Percentiles rank a stretch among this genome's conserved stretches.
Conservation (phyloP, 73 alveolate genomes). For the Breviolum minutum region DNA sequence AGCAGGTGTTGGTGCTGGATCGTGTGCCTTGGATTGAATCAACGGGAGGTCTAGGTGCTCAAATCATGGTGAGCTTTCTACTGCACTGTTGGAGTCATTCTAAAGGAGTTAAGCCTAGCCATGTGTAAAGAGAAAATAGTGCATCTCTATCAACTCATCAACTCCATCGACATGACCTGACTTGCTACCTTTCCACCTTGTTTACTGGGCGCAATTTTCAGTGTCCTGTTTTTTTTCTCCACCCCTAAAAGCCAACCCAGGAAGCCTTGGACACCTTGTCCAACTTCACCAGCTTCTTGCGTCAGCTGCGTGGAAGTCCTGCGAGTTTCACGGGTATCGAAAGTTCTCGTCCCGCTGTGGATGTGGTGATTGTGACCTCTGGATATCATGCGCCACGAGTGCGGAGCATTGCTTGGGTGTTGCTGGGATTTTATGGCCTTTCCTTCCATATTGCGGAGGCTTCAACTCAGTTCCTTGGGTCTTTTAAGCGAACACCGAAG, state of each 20-base stretch:
- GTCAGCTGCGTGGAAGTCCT: not conserved
- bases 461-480: too few species aligned
- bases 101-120: too few species aligned
- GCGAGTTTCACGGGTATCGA: too few species aligned
- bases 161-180: not conserved
- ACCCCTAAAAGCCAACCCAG: not conserved
- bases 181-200: not conserved
- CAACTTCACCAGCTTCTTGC: conserved; percentile 73
- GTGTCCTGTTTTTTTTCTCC: not conserved
- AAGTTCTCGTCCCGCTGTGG: conserved; percentile 16
- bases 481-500: too few species aligned
- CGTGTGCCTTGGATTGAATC: not conserved
- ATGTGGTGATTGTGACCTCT: conserved; percentile 64
- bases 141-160: not conserved
- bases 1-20: conserved; percentile 41
- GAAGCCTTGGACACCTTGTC: conserved; percentile 80
- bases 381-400: conserved; percentile 57
- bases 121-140: not conserved
- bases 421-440: conserved; percentile 45
- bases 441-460: conserved; percentile 67
- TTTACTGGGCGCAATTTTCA: too few species aligned
- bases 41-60: too few species aligned
- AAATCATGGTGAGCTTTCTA: not conserved
- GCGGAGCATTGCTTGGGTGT: conserved; percentile 1
- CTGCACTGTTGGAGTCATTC: not conserved